Evolutionary conservation across 2,329 filamentous ascomycete genomes (phyloP), one percentile per base, ranked within the genome.

Genomic region (Claviceps capensis): DNA sequence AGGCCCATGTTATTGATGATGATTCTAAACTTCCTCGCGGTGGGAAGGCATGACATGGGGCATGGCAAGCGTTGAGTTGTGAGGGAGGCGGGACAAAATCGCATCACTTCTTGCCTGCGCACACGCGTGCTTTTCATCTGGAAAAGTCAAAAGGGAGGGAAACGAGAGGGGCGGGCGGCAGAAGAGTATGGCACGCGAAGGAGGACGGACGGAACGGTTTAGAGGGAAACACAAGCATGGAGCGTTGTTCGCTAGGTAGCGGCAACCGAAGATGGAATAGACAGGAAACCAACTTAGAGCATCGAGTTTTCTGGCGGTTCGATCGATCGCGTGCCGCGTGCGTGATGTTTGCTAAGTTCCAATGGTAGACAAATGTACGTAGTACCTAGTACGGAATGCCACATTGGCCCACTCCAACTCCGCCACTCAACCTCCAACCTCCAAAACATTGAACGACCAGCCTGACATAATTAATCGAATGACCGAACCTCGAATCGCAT

Each of bases 1-100:
- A 22, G 26, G 49, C 40, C 41, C 48, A 51, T 58, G 56, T 55
- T 58, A 55, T 54, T 52, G 50, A 50, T 53, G 16, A 45, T 41
- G 47, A 45, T 52, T 52, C 53, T 30, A 4, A 30, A 30, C 55
- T 53, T 46, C 52, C 14, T 30, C 56, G 54, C 48, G 52, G 49
- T 50, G 56, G 49, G 51, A 54, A 53, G 54, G 8, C 8, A 30
- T 30, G 26, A 9, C 7, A 30, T 9, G 26, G 8, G 55, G 56
- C 57, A 59, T 55, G 53, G 50, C 30, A 45, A 51, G 53, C 53
- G 53, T 55, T 51, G 16, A 30, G n/a, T 34, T 17, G 43, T 22
- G 47, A 17, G 38, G 19, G 30, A 19, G 23, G 23, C 34, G 43
- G 43, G 8, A 47, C 19, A 23, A 14, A 13, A 14, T 38, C 30